Base-by-base conservation (phyloP, 78 protist species). In the Paratrimastix pyriformis region DNA sequence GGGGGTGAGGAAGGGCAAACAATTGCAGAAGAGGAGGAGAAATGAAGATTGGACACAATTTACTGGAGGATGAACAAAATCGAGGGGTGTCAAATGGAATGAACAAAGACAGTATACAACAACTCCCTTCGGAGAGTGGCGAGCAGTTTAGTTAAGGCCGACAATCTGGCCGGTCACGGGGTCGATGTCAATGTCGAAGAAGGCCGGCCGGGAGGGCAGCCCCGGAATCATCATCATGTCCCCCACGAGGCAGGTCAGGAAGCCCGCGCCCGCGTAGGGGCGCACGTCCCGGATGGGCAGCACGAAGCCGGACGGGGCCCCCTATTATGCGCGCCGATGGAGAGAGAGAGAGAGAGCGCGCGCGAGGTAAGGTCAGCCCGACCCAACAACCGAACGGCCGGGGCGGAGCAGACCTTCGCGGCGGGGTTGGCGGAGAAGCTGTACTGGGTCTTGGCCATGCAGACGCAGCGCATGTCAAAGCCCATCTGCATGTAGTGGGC, bases 361-460 rank as follows among this genome's bases (percentile, higher is more conserved):
- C n/a, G n/a, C n/a, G n/a, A n/a, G n/a, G n/a, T n/a, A n/a, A n/a
- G n/a, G n/a, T n/a, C n/a, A n/a, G n/a, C n/a, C n/a, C n/a, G n/a
- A n/a, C n/a, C n/a, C n/a, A n/a, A n/a, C n/a, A n/a, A n/a, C n/a
- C n/a, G n/a, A n/a, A n/a, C n/a, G n/a, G n/a, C n/a, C n/a, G n/a
- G n/a, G n/a, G n/a, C n/a, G n/a, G n/a, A n/a, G n/a, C n/a, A n/a
- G n/a, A n/a, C 97, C 71, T 90, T 87, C 33, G 54, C 39, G 3
- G 50, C 62, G 8, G 98, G 86, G 58, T 94, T 94, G 70, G 70
- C 75, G 9, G 91, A 77, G 30, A 94, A 69, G 3, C 91, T 84
- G 55, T 91, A 82, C 66, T 93, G 97, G 42, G 98, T 94, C 87
- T 94, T 94, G 43, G 97, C 95, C 91, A 94, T 93, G 82, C 98